Conservation (phyloP, 169 alveolate species). For the Plasmodium vivax region DNA sequence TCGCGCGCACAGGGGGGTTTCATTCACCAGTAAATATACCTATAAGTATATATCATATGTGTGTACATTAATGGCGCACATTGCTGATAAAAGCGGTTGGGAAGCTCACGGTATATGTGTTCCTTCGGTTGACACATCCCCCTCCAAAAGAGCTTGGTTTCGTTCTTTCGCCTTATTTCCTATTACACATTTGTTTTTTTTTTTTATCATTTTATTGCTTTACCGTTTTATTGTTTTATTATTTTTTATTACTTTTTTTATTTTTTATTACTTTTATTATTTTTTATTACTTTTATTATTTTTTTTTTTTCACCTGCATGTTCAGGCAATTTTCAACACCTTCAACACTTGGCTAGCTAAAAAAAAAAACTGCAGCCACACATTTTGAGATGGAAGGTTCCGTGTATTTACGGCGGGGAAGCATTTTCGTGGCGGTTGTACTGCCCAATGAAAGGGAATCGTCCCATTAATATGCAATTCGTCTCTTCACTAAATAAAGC, state of each 20-base stretch:
- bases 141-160: not conserved
- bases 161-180: not conserved
- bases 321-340: not conserved
- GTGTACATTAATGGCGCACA: not conserved
- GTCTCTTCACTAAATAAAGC: not conserved
- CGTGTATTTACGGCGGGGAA: not conserved
- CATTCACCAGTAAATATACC: not conserved
- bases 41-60: not conserved
- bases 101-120: not conserved
- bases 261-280: no score
- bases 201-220: not conserved
- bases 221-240: no score
- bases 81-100: not conserved
- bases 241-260: no score
- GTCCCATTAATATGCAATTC: not conserved
- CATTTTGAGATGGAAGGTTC: not conserved
- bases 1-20: not conserved
- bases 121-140: not conserved
- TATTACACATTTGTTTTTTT: not conserved
- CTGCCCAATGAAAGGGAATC: not conserved
- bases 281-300: no score
- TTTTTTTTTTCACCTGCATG: not conserved
- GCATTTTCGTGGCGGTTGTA: not conserved
- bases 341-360: not conserved
- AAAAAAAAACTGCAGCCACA: not conserved